These are phyloP conservation scores for Seiridium cupressi DNA, from an alignment of 2,329 filamentous ascomycete genomes.

Conservation along the genomic window DNA sequence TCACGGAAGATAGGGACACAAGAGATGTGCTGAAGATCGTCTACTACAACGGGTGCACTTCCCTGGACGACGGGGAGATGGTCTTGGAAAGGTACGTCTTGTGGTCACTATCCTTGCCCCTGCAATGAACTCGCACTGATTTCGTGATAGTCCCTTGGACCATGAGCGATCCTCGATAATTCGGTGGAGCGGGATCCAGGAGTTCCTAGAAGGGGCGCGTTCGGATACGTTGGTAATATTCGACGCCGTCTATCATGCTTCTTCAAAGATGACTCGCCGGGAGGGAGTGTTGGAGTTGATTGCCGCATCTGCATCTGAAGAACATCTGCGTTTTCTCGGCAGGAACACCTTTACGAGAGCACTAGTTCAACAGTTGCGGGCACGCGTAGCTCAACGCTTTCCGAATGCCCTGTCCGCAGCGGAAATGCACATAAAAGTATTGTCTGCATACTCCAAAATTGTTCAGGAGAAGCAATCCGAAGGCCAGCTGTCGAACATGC, in stretches of 20 bases:
- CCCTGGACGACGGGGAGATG: slow-evolving; percentile 55
- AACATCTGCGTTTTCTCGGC: slow-evolving; percentile 45
- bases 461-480: slow-evolving; percentile 49
- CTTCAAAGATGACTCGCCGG: slow-evolving; percentile 48
- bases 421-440: slow-evolving; percentile 53
- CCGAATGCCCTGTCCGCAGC: slow-evolving; percentile 46
- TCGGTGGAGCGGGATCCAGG: slow-evolving; percentile 56
- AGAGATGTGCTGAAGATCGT: slow-evolving; percentile 58
- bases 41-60: slow-evolving; percentile 56
- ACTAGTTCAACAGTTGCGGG: slow-evolving; percentile 48
- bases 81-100: slow-evolving; percentile 50
- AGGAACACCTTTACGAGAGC: slow-evolving; percentile 52
- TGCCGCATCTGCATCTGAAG: slow-evolving; percentile 53
- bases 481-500: slow-evolving; percentile 45
- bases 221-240: slow-evolving; percentile 57
- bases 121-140: slow-evolving; percentile 16
- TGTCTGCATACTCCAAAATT: slow-evolving; percentile 50
- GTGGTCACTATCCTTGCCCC: not conserved
- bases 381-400: slow-evolving; percentile 41
- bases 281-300: slow-evolving; percentile 56
- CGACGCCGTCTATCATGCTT: slow-evolving; percentile 58
- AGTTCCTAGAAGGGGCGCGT: slow-evolving; percentile 52
- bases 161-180: slow-evolving; percentile 44
- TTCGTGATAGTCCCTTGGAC: slow-evolving; percentile 42
- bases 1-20: slow-evolving; percentile 51